Evolutionary conservation across 2,329 filamentous ascomycete species (phyloP).

Genomic region (Aspergillus amoenus): DNA sequence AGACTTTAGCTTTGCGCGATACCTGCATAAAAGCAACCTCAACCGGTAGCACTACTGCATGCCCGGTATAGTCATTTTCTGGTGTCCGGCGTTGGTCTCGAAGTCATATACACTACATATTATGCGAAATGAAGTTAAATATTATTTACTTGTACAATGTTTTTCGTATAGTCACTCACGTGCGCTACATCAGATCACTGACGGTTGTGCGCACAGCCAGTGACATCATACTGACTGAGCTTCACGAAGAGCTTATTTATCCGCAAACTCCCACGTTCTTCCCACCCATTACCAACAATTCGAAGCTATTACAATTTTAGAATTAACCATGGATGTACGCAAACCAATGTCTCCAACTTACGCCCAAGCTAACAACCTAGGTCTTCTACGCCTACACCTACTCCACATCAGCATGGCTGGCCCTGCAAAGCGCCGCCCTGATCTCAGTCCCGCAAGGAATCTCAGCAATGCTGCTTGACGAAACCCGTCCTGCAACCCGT

Average conservation of each 20-base stretch:
- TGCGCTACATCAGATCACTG: not conserved
- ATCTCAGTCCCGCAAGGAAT: constrained; percentile 62
- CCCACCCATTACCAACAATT: not conserved
- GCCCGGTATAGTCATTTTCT: not conserved
- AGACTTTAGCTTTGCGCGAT: constrained; percentile 54
- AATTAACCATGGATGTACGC: constrained; percentile 24
- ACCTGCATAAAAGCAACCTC: constrained; percentile 42
- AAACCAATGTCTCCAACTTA: not conserved
- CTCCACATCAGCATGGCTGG: constrained; percentile 45
- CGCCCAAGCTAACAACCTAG: constrained; percentile 23
- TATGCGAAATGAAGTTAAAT: not conserved
- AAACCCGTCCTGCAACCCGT: constrained; percentile 57
- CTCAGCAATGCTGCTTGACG: constrained; percentile 57
- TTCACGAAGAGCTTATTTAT: not conserved
- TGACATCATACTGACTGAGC: constrained; percentile 6
- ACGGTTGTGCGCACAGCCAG: not conserved
- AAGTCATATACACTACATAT: not conserved
- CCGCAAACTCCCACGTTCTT: not conserved
- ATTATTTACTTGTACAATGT: not conserved
- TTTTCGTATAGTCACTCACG: too few species aligned
- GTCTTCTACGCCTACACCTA: constrained; percentile 48
- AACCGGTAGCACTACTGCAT: constrained; percentile 21
- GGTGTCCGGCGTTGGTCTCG: constrained; percentile 5
- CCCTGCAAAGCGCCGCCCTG: constrained; percentile 52
- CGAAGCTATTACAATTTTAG: not conserved